Percentiles rank a stretch among this genome's conserved stretches.
Evolutionary conservation across 331 rosid genomes (phyloP).

Genomic region (Ulmus americana): DNA sequence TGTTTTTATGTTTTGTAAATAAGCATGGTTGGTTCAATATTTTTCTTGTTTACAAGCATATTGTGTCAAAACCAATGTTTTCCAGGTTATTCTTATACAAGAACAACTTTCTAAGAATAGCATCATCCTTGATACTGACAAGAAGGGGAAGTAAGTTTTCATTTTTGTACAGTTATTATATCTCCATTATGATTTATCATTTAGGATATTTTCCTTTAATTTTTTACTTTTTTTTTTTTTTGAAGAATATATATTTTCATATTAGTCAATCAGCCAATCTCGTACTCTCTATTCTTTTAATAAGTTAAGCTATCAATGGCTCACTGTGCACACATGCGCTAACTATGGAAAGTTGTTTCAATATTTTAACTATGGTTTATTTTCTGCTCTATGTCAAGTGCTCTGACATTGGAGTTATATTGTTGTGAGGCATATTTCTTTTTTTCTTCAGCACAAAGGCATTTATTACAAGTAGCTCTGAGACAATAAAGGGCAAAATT

Average conservation of each 20-base stretch:
- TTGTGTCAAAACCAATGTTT: constrained; percentile 24
- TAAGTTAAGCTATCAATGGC: too few relatives aligned
- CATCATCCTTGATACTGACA: constrained; percentile 83
- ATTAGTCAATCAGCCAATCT: neutral
- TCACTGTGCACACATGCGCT: too few relatives aligned
- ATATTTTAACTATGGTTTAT: neutral
- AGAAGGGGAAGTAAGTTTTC: constrained; percentile 71
- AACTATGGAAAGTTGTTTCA: neutral
- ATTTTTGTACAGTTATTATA: neutral
- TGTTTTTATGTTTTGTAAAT: too few relatives aligned
- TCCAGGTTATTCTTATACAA: constrained; percentile 86
- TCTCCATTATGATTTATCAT: neutral
- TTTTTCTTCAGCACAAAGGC: constrained; percentile 59
- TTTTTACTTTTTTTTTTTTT: neutral
- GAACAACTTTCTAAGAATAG: constrained; percentile 94
- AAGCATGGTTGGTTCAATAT: too few relatives aligned
- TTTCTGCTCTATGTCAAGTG: neutral
- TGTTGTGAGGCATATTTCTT: neutral
- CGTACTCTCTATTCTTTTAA: neutral
- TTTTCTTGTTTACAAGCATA: neutral
- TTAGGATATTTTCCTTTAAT: constrained; percentile 6
- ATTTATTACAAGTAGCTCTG: constrained; percentile 88
- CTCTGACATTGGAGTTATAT: neutral
- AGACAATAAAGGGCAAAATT: constrained; percentile 65
- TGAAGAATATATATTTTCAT: neutral